Evolutionary conservation across 163 green algal genomes (phyloP).

Genomic region (Prototheca wickerhamii): DNA sequence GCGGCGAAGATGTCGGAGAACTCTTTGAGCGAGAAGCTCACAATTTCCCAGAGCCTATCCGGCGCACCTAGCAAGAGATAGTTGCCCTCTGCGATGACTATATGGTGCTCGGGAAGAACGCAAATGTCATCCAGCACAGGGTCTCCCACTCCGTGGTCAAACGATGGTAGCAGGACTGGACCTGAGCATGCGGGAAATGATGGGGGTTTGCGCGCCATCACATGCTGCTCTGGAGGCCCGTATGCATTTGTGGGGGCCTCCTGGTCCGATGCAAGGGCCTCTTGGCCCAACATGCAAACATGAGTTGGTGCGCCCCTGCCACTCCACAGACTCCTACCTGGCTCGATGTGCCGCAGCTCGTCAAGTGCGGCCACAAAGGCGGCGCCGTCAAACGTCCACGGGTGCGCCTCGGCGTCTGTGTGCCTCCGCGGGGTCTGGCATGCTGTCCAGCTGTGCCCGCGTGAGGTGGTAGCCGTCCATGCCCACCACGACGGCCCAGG

Average conservation of each 20-base stretch:
- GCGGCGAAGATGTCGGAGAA: background rate
- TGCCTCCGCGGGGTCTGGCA: conserved; percentile 58
- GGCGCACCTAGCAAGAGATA: conserved; percentile 48
- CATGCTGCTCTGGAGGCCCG: too few relatives aligned
- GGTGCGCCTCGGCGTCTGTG: conserved; percentile 55
- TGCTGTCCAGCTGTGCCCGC: conserved; percentile 48
- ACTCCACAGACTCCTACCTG: conserved; percentile 9
- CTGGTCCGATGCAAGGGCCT: too few relatives aligned
- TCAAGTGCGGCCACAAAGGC: conserved; percentile 46
- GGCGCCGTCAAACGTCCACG: conserved; percentile 73
- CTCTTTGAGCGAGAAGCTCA: background rate
- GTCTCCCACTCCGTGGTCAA: conserved; percentile 72
- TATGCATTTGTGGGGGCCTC: too few relatives aligned
- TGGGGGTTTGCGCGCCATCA: too few relatives aligned
- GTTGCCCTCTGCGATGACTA: conserved; percentile 58
- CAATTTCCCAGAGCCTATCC: background rate
- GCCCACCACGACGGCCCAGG: conserved; percentile 20
- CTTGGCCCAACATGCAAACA: background rate
- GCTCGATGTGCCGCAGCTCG: background rate
- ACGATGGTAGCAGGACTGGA: conserved; percentile 43
- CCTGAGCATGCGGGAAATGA: too few relatives aligned
- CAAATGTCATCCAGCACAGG: conserved; percentile 41
- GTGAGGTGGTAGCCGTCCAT: conserved; percentile 78
- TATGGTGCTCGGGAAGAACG: conserved; percentile 25
- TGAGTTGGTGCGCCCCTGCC: conserved; percentile 11